Base-by-base conservation (phyloP, 2,329 filamentous ascomycete genomes). In the Botryosphaeria dothidea region DNA sequence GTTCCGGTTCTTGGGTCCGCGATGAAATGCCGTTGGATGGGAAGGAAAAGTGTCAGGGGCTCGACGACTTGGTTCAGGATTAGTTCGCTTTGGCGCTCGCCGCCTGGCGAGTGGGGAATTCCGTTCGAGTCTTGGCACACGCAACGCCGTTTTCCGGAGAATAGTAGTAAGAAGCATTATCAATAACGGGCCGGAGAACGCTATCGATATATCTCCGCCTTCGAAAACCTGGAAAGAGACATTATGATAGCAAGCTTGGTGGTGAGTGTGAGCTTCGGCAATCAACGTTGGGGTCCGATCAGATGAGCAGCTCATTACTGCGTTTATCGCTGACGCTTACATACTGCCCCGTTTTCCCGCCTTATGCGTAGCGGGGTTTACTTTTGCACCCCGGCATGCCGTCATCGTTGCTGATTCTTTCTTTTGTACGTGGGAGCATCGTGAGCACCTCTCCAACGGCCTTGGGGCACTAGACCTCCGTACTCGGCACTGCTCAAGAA, bases 301-400 rank as follows among this genome's bases (percentile, higher is more conserved):
- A 9, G 54, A 58, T 38, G 11, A 27, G 23, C 23, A 29, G 2
- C 46, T 49, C 8, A 17, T 49, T 13, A 23, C 31, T 11, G 31
- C 31, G 7, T 34, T 34, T 34, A 8, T 34, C 31, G 19, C 21
- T 15, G 31, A 43, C n/a, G 21, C 19, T 57, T 29, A 27, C 52
- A 27, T 43, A 43, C 52, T 27, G 52, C 52, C 52, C 8, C n/a
- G 21, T 41, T 43, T 19, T 43, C 27, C 23, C 52, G 8, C 52
- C 21, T 25, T 52, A n/a, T n/a, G n/a, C n/a, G n/a, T n/a, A n/a
- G 54, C 54, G 54, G 54, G 38, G 54, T 45, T 58, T 19, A 56
- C 23, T 58, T 58, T n/a, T 58, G 36, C 9, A 5, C 11, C 21
- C 54, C 36, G 54, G 36, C n/a, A 57, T 57, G 54, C 23, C 54